A percentile compares a stretch with the other conserved stretches of the same genome.
Evolutionary conservation across 2,329 filamentous ascomycete genomes (phyloP).

Genomic region (Pseudohalonectria lignicola): DNA sequence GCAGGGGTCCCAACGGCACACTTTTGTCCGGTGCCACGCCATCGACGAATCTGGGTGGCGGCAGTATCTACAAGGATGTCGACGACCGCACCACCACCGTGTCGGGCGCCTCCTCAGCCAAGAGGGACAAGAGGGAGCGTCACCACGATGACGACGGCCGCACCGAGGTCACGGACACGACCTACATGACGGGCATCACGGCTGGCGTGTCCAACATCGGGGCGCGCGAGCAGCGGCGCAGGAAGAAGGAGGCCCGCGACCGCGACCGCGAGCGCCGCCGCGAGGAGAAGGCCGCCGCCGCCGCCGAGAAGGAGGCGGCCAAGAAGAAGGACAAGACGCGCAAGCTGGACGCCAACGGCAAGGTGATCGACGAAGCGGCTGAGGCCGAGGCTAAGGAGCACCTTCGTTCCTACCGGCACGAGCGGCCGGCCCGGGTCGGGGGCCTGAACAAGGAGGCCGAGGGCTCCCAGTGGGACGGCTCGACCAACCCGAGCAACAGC

Average conservation of each 20-base stretch:
- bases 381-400: constrained; percentile 56
- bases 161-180: constrained; percentile 9
- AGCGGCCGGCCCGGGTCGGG: constrained; percentile 77
- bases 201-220: constrained; percentile 44
- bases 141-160: constrained; percentile 27
- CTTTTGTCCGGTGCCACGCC: constrained; percentile 73
- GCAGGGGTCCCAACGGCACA: constrained; percentile 81
- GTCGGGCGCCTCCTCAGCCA: constrained; percentile 23
- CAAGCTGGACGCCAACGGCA: constrained; percentile 45
- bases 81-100: constrained; percentile 31
- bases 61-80: constrained; percentile 70
- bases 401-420: constrained; percentile 73
- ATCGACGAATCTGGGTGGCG: constrained; percentile 76
- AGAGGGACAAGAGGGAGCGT: constrained; percentile 27
- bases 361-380: constrained; percentile 51
- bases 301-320: constrained; percentile 21
- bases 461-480: constrained; percentile 68
- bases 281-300: constrained; percentile 20
- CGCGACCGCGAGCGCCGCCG: constrained; percentile 32
- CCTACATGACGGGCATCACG: constrained; percentile 40
- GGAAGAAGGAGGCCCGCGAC: constrained; percentile 42
- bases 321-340: constrained; percentile 29
- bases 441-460: constrained; percentile 79
- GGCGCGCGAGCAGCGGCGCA: constrained; percentile 40
- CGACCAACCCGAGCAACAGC: constrained; percentile 54